Evolutionary conservation across 2,329 filamentous ascomycete genomes (phyloP), one percentile per base, ranked within the genome.

Genomic region (Scorias spongiosa): DNA sequence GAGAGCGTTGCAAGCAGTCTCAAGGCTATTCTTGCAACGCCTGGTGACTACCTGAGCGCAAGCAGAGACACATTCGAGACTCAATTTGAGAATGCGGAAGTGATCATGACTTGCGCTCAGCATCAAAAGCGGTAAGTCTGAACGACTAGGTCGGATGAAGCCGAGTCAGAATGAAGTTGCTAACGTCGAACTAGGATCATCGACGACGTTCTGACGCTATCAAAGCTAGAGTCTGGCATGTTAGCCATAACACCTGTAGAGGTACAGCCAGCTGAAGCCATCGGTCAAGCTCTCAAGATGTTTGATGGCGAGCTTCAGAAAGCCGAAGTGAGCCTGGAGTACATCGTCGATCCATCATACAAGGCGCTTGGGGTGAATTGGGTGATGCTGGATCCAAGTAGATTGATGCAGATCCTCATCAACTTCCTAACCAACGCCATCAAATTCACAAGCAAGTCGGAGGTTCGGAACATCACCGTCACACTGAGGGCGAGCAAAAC

Each of bases 191-290:
- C 44, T 15, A 36, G 38, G 18, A 84, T 85, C 39, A 78, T 84
- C n/a, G 80, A 84, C 54, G 80, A 84, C 54, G 79, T 84, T 20
- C 63, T 85, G 34, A 84, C 78, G 9, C 71, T 84, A 53, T 83
- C 78, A 2, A 84, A 88, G 57, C 51, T 52, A 2, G 48, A 52
- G 32, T 44, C 50, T 6, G 44, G 44, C 11, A 39, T 52, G 26
- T 37, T 52, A 2, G 40, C 40, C 1, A 44, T 52, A 5, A 41
- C 39, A 29, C 47, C 48, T 4, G 39, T 42, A n/a, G 39, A 39
- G 11, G 40, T 48, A 6, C 46, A 46, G 36, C 51, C 49, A 10
- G 44, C 39, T 10, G 39, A 42, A 40, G 37, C 47, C 37, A 32
- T 46, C 12, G n/a, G 41, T 48, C 42, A 51, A 30, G 44, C 46